Evolutionary conservation across 371 early-diverging fungal species (phyloP), one percentile per base, ranked within the genome.

Genomic region (Rhizopus arrhizus): DNA sequence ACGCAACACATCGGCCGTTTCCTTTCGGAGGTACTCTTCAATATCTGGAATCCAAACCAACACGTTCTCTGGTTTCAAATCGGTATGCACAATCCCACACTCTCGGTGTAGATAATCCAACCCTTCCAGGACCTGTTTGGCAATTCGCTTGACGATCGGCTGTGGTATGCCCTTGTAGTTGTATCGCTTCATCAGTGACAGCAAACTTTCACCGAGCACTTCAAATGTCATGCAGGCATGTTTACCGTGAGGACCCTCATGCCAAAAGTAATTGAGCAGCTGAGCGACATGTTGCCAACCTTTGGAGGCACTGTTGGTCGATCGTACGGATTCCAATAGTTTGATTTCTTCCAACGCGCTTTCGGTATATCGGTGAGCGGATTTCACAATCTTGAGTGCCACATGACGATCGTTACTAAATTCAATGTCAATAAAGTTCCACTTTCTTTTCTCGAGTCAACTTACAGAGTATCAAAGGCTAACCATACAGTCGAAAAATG

Each of bases 401-500:
- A 93, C 96, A 69, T 93, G 91, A 4, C 86, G 87, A 56, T 89
- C 75, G 40, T 67, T 68, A 59, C 88, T 85, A 22, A 22, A 22
- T 22, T 22, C 22, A 22, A 22, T 22, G 22, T 22, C 22, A 22
- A 22, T 22, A 22, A 9, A 49, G 47, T 1, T 43, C 52, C 4
- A 15, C 11, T 45, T 22, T 2, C 22, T 22, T 22, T 22, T 22
- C 22, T 22, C 22, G 22, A 22, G 40, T 33, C 28, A 48, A 58
- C 85, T 68, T 83, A 89, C 89, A 80, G 70, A 45, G 72, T 75
- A 69, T 97, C 96, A 48, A 84, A 75, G 33, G 91, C 91, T 55
- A 98, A 83, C 97, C 97, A 97, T 15, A 98, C 98, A 0, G 97
- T 97, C 2, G 95, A 95, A 63, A 97, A 98, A 68, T 98, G 98